Evolutionary conservation across 305 asterid genomes (phyloP).

Genomic region (Lippia alba): DNA sequence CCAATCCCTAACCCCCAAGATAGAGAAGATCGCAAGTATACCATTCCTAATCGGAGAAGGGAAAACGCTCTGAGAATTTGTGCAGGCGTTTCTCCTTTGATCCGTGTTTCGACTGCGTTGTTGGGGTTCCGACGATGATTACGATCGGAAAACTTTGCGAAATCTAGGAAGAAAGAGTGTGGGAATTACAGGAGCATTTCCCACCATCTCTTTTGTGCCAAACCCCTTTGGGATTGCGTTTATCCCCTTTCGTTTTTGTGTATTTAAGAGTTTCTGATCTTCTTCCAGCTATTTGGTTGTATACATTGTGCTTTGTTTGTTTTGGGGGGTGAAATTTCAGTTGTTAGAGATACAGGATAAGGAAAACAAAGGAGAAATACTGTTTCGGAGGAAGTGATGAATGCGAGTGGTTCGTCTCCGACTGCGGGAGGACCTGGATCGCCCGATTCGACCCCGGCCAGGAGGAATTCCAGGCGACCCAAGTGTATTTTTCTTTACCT

Average conservation of each 20-base stretch:
- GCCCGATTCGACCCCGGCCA: constrained; percentile 65
- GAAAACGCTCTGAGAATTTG: constrained; percentile 24
- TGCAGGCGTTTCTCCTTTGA: constrained; percentile 1
- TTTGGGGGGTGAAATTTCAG: constrained; percentile 10
- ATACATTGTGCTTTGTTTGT: constrained; percentile 13
- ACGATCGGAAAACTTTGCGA: constrained; percentile 39
- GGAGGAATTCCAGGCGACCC: constrained; percentile 92
- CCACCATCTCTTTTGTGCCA: constrained; percentile 30
- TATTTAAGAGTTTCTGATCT: background rate
- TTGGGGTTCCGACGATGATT: constrained; percentile 23
- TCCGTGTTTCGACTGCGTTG: background rate
- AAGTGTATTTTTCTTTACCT: constrained; percentile 57
- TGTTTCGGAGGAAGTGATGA: constrained; percentile 45
- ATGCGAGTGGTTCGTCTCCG: constrained; percentile 64
- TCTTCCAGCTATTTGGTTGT: background rate
- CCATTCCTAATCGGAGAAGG: constrained; percentile 1
- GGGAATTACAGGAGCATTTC: constrained; percentile 15
- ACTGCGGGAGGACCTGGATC: constrained; percentile 79
- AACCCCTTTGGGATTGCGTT: constrained; percentile 36
- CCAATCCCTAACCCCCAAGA: background rate
- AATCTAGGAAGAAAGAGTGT: constrained; percentile 39
- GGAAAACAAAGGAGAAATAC: background rate
- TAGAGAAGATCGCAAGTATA: constrained; percentile 15
- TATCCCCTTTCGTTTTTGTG: constrained; percentile 12
- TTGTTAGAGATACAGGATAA: background rate